phyloP scores from a whole-genome alignment of 495 filamentous ascomycete genomes.

The Daldinia childiae region DNA sequence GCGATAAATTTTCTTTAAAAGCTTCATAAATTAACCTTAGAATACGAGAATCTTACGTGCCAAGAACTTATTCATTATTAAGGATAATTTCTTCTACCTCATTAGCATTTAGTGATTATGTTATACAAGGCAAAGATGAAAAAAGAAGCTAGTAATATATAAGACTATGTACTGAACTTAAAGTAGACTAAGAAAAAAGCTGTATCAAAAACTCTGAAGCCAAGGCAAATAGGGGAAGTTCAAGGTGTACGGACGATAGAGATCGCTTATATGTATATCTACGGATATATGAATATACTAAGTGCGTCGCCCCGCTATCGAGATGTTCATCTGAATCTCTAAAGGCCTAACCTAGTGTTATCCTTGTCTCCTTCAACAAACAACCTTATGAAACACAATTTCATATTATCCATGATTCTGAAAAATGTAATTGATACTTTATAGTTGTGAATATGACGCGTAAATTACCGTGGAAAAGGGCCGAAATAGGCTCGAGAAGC shows the following conservation, averaged over 20 bases:
- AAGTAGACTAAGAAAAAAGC: too few species aligned
- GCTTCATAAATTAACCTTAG: too few species aligned
- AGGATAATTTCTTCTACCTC: background rate
- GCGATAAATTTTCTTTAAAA: too few species aligned
- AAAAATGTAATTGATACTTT: background rate
- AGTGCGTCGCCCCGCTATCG: background rate
- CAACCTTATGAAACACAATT: background rate
- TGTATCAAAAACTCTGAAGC: too few species aligned
- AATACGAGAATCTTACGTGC: too few species aligned
- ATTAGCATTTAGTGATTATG: too few species aligned
- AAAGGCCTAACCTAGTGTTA: background rate
- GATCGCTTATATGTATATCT: background rate
- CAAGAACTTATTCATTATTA: too few species aligned
- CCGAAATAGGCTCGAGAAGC: background rate
- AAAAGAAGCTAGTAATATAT: too few species aligned
- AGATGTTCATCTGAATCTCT: background rate
- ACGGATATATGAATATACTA: background rate
- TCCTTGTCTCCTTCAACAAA: background rate
- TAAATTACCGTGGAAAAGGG: constrained; percentile 41
- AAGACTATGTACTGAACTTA: too few species aligned
- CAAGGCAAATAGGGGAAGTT: background rate
- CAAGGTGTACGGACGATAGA: background rate
- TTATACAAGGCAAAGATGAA: too few species aligned
- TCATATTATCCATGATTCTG: background rate
- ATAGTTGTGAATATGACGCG: constrained; percentile 34